phyloP scores from a whole-genome alignment of 306 rosid genomes.

The Myrica gale region DNA sequence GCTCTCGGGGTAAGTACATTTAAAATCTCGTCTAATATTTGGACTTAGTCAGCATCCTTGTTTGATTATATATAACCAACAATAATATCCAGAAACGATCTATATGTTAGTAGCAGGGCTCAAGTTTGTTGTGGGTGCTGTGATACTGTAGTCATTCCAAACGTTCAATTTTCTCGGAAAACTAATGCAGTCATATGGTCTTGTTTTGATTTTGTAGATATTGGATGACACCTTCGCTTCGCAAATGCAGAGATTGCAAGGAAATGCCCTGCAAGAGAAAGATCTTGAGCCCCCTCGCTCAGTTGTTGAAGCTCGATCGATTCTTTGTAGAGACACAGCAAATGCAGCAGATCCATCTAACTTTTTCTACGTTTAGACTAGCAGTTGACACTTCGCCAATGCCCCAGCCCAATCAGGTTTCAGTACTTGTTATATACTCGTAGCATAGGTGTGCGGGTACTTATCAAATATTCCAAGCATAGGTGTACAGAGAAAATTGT shows the following conservation, averaged over 20 bases:
- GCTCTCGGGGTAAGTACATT: conserved; percentile 83
- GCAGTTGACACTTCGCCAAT: background rate
- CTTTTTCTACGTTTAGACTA: conserved; percentile 50
- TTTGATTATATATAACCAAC: background rate
- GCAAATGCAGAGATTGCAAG: conserved; percentile 85
- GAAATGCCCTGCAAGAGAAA: conserved; percentile 86
- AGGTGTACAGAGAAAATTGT: conserved; percentile 54
- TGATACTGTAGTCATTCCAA: background rate
- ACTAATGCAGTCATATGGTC: background rate
- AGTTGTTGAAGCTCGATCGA: conserved; percentile 84
- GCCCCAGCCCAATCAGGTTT: background rate
- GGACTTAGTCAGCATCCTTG: background rate
- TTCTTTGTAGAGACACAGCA: conserved; percentile 78
- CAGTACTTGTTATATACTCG: background rate
- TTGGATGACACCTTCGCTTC: conserved; percentile 95
- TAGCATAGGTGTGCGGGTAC: too few species aligned
- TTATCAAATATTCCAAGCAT: conserved; percentile 47
- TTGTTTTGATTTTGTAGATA: conserved; percentile 54
- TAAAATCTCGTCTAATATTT: background rate
- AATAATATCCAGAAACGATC: background rate
- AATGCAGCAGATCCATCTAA: conserved; percentile 58
- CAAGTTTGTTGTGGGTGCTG: background rate
- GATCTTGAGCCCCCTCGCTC: conserved; percentile 96
- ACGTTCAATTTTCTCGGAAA: background rate
- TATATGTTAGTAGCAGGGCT: background rate